Percentiles rank a stretch among this genome's conserved stretches.
phyloP scores from a whole-genome alignment of 148 eudicot species.

The Camellia granthamiana region DNA sequence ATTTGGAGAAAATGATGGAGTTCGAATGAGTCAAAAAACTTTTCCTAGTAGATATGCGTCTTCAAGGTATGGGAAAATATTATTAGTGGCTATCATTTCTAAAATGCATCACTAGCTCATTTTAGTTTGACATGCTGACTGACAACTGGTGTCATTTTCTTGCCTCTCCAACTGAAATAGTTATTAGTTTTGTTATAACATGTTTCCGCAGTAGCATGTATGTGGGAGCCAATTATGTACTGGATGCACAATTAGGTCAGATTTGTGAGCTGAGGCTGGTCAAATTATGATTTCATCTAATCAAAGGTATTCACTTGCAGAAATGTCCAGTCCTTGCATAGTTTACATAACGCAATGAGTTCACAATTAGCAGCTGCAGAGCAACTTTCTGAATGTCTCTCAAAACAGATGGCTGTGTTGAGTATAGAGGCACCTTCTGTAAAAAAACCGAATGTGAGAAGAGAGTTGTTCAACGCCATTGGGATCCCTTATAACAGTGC shows the following conservation, averaged over 20 bases:
- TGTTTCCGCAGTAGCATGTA: neutral
- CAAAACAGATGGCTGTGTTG: slow-evolving; percentile 72
- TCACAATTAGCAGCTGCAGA: slow-evolving; percentile 87
- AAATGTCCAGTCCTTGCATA: slow-evolving; percentile 60
- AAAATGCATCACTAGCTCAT: neutral
- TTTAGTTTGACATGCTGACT: slow-evolving; percentile 7
- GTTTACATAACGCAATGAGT: slow-evolving; percentile 60
- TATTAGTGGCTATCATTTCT: slow-evolving; percentile 3
- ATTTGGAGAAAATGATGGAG: slow-evolving; percentile 60
- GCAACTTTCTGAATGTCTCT: slow-evolving; percentile 75
- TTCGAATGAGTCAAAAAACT: slow-evolving; percentile 35
- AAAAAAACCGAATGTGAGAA: slow-evolving; percentile 49
- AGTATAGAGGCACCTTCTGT: slow-evolving; percentile 51
- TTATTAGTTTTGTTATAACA: neutral
- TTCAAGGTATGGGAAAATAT: slow-evolving; percentile 55
- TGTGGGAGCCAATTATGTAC: neutral
- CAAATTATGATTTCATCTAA: slow-evolving; percentile 3
- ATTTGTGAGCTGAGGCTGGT: neutral
- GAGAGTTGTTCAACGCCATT: slow-evolving; percentile 74
- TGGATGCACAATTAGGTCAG: neutral
- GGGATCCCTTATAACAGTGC: slow-evolving; percentile 63
- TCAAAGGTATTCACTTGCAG: slow-evolving; percentile 35
- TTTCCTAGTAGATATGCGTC: slow-evolving; percentile 40
- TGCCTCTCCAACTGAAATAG: neutral
- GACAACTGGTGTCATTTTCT: neutral